phyloP scores from a whole-genome alignment of 768 basidiomycete genomes.

The Russula sp. region DNA sequence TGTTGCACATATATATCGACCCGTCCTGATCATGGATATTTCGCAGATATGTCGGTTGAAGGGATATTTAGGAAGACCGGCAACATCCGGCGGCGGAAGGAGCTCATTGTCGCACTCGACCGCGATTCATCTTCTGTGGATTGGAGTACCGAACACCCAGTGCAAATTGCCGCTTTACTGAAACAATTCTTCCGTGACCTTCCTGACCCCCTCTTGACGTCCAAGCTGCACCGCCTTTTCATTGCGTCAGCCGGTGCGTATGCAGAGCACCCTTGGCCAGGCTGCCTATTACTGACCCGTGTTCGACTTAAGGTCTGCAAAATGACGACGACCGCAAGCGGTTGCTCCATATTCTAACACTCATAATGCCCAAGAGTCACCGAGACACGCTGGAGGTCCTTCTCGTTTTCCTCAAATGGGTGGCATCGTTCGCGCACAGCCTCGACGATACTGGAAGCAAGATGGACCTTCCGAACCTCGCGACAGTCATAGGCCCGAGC shows the following conservation, averaged over 20 bases:
- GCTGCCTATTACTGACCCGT: conserved; percentile 15
- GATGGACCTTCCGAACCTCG: conserved; percentile 95
- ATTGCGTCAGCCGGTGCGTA: conserved; percentile 81
- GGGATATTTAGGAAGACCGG: conserved; percentile 99
- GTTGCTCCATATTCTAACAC: conserved; percentile 75
- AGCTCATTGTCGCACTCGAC: conserved; percentile 87
- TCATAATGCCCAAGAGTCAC: conserved; percentile 86
- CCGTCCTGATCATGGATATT: conserved; percentile 2
- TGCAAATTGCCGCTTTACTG: conserved; percentile 91
- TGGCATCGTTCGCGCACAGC: conserved; percentile 96
- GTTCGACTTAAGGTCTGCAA: conserved; percentile 52
- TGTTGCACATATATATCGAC: background rate
- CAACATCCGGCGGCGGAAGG: conserved; percentile 88
- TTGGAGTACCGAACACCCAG: conserved; percentile 89
- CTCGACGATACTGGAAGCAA: conserved; percentile 96
- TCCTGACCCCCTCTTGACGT: conserved; percentile 94
- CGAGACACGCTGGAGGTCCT: conserved; percentile 97
- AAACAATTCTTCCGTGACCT: conserved; percentile 97
- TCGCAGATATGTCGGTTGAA: conserved; percentile 93
- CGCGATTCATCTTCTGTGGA: conserved; percentile 91
- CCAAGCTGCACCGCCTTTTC: conserved; percentile 83
- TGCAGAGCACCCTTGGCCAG: background rate
- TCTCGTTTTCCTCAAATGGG: conserved; percentile 99
- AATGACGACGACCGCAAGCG: conserved; percentile 72
- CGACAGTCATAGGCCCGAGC: conserved; percentile 97